These are phyloP conservation scores for Ophiostoma populinum DNA, from an alignment of 2,329 filamentous ascomycete genomes.

Conservation along the genomic window DNA sequence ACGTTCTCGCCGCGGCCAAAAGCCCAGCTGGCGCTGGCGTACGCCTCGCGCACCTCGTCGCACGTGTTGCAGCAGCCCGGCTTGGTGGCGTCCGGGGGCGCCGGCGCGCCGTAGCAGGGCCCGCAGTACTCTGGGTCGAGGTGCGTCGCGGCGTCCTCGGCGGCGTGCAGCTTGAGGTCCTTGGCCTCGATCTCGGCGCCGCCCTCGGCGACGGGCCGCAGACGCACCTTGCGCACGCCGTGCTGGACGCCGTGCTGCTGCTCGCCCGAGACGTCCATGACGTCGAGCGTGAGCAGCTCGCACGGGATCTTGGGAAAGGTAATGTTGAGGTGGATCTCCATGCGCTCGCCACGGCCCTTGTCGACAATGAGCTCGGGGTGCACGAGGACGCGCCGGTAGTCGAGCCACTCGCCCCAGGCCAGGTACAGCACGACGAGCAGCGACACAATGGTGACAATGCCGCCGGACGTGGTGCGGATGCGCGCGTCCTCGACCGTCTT, in stretches of 20 bases:
- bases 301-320: conserved; percentile 89
- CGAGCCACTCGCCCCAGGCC: conserved; percentile 87
- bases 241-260: conserved; percentile 89
- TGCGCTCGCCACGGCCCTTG: conserved; percentile 92
- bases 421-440: conserved; percentile 77
- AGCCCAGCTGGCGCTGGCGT: conserved; percentile 77
- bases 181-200: conserved; percentile 57
- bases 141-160: conserved; percentile 54
- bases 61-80: conserved; percentile 93
- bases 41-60: conserved; percentile 90
- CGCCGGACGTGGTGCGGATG: conserved; percentile 86
- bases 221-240: conserved; percentile 78
- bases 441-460: conserved; percentile 84
- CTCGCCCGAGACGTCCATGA: conserved; percentile 98
- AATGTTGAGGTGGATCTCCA: conserved; percentile 98
- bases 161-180: conserved; percentile 50
- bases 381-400: conserved; percentile 74
- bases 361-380: conserved; percentile 90
- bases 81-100: conserved; percentile 57
- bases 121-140: conserved; percentile 88
- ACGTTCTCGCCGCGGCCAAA: conserved; percentile 86
- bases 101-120: conserved; percentile 69
- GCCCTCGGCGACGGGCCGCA: conserved; percentile 55
- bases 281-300: conserved; percentile 87
- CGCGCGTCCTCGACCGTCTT: conserved; percentile 98